Evolutionary conservation across 768 basidiomycete species (phyloP), one percentile per base, ranked within the genome.

Genomic region (Suillus occidentalis): DNA sequence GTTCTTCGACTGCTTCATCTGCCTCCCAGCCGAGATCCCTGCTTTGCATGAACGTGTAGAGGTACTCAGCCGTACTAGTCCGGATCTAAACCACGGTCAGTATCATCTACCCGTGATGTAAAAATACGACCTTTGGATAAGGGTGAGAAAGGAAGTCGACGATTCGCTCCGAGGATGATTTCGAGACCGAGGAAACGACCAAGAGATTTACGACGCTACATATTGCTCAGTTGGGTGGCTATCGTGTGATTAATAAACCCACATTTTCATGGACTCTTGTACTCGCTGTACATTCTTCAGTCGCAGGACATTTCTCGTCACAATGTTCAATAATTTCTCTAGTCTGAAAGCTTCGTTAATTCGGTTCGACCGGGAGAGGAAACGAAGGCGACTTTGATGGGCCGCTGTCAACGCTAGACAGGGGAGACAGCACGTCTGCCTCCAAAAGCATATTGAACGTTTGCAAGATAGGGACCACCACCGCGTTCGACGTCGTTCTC

Each of bases 201-300:
- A 95, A 77, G 64, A 93, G 78, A 67, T 89, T 85, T 58, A 89
- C 82, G 31, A 88, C 82, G 58, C 95, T 97, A 70, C 8, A 43
- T 52, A 28, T 39, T 55, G 61, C 53, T 42, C 66, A 70, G 68
- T 60, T 65, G 36, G 36, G 61, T 62, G 7, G 57, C 58, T 42
- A 60, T 37, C 72, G 63, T 67, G 62, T 40, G 60, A 60, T 64
- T 67, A 66, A 68, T 68, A 43, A 62, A 79, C 83, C 67, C 70
- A 97, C 97, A 92, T 86, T 75, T 89, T 92, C 92, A 94, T 93
- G 5, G 89, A 87, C 65, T 89, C 87, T 13, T 84, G 82, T 28
- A 97, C 88, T 62, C 97, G 79, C 69, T 90, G 90, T n/a, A 93
- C 78, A 67, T 87, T 97, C 78, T 95, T 97, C 63, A 95, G 75